These are phyloP conservation scores for Neurospora sp. DNA, from an alignment of 495 filamentous ascomycete genomes.

Conservation along the genomic window DNA sequence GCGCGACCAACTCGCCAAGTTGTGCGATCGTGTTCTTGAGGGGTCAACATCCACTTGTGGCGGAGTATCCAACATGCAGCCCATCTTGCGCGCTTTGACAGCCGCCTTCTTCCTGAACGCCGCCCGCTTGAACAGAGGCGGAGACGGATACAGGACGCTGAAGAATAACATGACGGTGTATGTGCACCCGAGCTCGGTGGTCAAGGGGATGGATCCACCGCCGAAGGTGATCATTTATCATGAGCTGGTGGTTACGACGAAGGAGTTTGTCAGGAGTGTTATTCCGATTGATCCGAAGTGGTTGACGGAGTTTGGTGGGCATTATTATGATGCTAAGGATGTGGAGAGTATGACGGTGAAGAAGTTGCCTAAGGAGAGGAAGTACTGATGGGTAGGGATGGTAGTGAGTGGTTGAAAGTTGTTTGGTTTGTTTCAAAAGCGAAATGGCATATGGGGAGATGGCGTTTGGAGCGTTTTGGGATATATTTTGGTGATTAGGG, in stretches of 20 bases:
- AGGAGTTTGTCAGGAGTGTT: constrained; percentile 86
- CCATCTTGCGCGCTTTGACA: constrained; percentile 80
- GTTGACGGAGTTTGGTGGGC: constrained; percentile 86
- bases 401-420: neutral
- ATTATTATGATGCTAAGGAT: constrained; percentile 92
- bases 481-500: neutral
- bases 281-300: constrained; percentile 80
- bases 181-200: constrained; percentile 74
- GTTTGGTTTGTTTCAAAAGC: neutral
- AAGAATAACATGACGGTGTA: constrained; percentile 88
- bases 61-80: constrained; percentile 58
- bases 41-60: constrained; percentile 63
- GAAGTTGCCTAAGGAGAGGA: constrained; percentile 44
- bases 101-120: constrained; percentile 95
- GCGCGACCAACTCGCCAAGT: constrained; percentile 84
- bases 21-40: constrained; percentile 83
- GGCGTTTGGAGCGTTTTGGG: neutral
- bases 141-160: constrained; percentile 87
- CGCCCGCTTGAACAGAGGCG: constrained; percentile 71
- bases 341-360: constrained; percentile 69
- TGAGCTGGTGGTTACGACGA: constrained; percentile 84
- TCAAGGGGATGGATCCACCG: constrained; percentile 70
- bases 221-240: constrained; percentile 81
- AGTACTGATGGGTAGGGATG: constrained; percentile 6
- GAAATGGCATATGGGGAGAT: neutral